Percentiles rank a stretch among this genome's conserved stretches.
phyloP scores from a whole-genome alignment of 2,329 filamentous ascomycete genomes.

The Endoconidiophora laricicola region DNA sequence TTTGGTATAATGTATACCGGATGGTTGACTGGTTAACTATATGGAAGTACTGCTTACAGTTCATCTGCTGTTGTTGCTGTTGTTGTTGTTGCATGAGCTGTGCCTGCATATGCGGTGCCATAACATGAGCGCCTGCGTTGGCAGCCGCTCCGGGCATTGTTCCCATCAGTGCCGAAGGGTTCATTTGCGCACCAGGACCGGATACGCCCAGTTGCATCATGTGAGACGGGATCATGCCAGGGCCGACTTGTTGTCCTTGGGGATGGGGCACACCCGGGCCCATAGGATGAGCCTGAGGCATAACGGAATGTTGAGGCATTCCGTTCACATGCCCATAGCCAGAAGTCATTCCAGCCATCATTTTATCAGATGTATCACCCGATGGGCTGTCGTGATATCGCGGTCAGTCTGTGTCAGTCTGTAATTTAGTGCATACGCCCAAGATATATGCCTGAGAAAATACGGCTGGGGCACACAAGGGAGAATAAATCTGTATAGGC shows the following conservation, averaged over 20 bases:
- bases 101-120: conserved; percentile 46
- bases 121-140: conserved; percentile 48
- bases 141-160: conserved; percentile 54
- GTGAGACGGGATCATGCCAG: conserved; percentile 48
- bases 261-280: conserved; percentile 48
- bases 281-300: conserved; percentile 45
- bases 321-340: conserved; percentile 51
- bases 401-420: too few species aligned
- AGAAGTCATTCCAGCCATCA: conserved; percentile 56
- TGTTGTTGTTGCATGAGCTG: conserved; percentile 42
- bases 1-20: too few species aligned
- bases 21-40: too few species aligned
- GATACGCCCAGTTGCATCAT: conserved; percentile 56
- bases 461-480: too few species aligned
- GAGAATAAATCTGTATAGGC: too few species aligned
- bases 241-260: conserved; percentile 47
- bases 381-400: too few species aligned
- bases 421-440: too few species aligned
- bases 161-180: conserved; percentile 55
- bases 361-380: conserved; percentile 21
- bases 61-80: conserved; percentile 17
- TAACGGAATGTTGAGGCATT: conserved; percentile 55
- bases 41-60: conserved; percentile 7
- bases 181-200: conserved; percentile 50
- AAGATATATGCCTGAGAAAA: too few species aligned